Evolutionary conservation across 768 basidiomycete species (phyloP), one percentile per base, ranked within the genome.

Genomic region (Tubosaeta sp.): DNA sequence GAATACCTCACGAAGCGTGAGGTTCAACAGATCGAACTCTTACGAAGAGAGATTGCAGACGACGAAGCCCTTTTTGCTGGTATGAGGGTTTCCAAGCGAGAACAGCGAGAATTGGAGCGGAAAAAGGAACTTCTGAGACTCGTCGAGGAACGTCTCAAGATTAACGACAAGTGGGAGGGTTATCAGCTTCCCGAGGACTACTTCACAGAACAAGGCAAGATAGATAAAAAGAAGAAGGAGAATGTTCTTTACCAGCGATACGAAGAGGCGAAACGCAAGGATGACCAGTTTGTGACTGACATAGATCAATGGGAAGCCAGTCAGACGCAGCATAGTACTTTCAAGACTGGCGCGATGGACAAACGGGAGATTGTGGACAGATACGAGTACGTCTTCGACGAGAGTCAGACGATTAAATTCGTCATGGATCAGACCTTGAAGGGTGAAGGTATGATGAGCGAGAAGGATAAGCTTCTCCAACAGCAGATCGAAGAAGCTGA

Each of bases 311-410:
- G 94, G 93, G 96, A 99, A 70, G 86, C 86, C 41, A 80, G 82
- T 69, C 96, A 99, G 71, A 89, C 93, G 22, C 77, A 80, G 49
- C 86, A 92, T 62, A 92, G 91, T 59, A 87, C 89, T 13, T 90
- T 97, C 73, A 87, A 82, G 66, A 87, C 86, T 3, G 93, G 96
- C 25, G 94, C 96, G 2, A 67, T 94, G 83, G 96, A 99, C 69
- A 92, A 90, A 68, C 78, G 70, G 36, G 85, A 89, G 54, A 53
- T 88, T 18, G 82, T 84, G 27, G 92, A 94, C 30, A 84, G 86
- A 38, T 98, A 95, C 62, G 95, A 98, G 51, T 99, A 94, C 66
- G 95, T 99, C 41, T 97, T 99, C 62, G 96, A 99, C 68, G 96
- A 98, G 69, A 90, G 84, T 61, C 95, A 96, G 71, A 93, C 92